These are phyloP conservation scores for Teratosphaeria nubilosa DNA, from an alignment of 2,329 filamentous ascomycete genomes.

Conservation along the genomic window DNA sequence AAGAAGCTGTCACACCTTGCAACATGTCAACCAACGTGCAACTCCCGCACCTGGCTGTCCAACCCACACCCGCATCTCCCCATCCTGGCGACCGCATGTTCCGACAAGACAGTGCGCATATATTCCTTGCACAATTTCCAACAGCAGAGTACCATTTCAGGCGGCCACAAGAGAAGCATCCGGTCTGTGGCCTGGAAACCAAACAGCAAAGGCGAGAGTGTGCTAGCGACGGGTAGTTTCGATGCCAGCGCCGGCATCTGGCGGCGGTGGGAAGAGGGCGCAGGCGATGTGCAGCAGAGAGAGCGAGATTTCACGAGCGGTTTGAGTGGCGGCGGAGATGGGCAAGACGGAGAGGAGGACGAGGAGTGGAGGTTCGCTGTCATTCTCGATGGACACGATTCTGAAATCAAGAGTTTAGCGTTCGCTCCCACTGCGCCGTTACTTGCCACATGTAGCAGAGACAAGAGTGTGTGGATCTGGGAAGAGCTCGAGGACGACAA, in stretches of 20 bases:
- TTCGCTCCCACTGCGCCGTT: constrained; percentile 67
- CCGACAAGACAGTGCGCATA: constrained; percentile 75
- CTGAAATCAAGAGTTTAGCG: constrained; percentile 73
- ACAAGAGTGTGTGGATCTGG: constrained; percentile 98
- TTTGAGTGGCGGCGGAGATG: constrained; percentile 17
- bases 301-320: constrained; percentile 26
- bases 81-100: constrained; percentile 77
- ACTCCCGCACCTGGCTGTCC: constrained; percentile 69
- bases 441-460: constrained; percentile 80
- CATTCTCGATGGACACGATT: constrained; percentile 88
- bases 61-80: constrained; percentile 78
- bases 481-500: constrained; percentile 92
- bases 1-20: constrained; percentile 34
- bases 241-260: constrained; percentile 73
- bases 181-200: constrained; percentile 84
- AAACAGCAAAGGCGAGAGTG: constrained; percentile 50
- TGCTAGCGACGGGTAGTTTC: constrained; percentile 86
- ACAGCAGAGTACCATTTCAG: constrained; percentile 67
- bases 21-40: constrained; percentile 43
- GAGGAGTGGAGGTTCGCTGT: constrained; percentile 90
- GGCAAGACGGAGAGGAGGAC: constrained; percentile 38
- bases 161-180: constrained; percentile 86
- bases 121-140: constrained; percentile 78
- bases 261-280: constrained; percentile 54
- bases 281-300: constrained; percentile 10